phyloP scores from a whole-genome alignment of 805 yeast genomes.

The Babjeviella inositovora region DNA sequence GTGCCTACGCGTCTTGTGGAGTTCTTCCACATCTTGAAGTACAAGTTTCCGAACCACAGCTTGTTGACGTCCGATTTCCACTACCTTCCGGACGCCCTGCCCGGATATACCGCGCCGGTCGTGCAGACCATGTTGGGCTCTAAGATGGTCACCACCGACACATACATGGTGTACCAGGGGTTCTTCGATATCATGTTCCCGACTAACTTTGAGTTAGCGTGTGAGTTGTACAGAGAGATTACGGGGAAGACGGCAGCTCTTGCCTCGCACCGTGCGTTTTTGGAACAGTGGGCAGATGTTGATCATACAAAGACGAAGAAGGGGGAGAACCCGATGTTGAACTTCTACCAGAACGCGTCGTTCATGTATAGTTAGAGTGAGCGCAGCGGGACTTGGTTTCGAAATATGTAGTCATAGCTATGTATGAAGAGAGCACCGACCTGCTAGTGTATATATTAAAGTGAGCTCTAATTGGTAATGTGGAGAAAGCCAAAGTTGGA shows the following conservation, averaged over 20 bases:
- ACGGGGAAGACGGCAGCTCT: constrained; percentile 42
- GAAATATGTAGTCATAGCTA: no score
- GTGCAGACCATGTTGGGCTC: constrained; percentile 64
- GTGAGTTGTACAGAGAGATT: constrained; percentile 45
- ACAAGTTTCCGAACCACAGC: constrained; percentile 61
- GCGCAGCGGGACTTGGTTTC: no score
- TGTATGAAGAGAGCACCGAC: no score
- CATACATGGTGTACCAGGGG: constrained; percentile 78
- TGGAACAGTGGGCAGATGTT: constrained; percentile 56
- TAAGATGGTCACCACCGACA: constrained; percentile 49
- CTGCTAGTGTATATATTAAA: no score
- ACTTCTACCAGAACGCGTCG: constrained; percentile 60
- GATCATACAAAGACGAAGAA: constrained; percentile 51
- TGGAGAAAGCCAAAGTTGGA: no score
- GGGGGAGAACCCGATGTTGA: constrained; percentile 78
- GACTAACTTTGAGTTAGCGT: constrained; percentile 52
- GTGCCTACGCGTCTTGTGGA: constrained; percentile 66
- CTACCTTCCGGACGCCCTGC: constrained; percentile 24
- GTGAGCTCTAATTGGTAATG: no score
- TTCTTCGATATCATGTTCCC: constrained; percentile 80
- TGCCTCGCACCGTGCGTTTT: constrained; percentile 45
- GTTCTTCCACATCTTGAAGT: constrained; percentile 44
- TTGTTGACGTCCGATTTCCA: constrained; percentile 62
- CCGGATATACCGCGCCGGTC: constrained; percentile 60
- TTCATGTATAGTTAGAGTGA: constrained; percentile 34